Percentiles rank a stretch among this genome's conserved stretches.
Conservation (phyloP, 805 yeast genomes). For the Metschnikowia gruessii region DNA sequence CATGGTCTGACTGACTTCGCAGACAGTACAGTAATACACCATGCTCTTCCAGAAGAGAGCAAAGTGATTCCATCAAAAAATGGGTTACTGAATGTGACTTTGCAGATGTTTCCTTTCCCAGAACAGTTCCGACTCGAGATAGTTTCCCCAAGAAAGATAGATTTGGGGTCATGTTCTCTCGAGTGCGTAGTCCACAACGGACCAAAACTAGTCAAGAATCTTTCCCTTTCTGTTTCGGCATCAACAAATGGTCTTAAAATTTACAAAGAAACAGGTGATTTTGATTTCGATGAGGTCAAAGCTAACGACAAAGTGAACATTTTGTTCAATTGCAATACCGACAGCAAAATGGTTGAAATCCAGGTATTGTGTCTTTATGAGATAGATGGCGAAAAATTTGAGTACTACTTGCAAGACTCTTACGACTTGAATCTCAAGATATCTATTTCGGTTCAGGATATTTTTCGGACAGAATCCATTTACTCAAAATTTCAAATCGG, state of each 20-base stretch:
- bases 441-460: constrained; percentile 79
- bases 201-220: constrained; percentile 24
- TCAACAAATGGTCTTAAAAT: constrained; percentile 22
- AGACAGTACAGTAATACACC: constrained; percentile 14
- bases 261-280: background rate
- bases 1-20: background rate
- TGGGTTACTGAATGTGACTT: background rate
- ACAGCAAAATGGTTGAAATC: constrained; percentile 25
- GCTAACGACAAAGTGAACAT: constrained; percentile 10
- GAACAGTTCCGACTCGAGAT: constrained; percentile 28
- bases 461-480: constrained; percentile 54
- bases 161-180: constrained; percentile 29
- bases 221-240: constrained; percentile 3
- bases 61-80: background rate
- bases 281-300: background rate
- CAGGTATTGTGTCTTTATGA: constrained; percentile 23
- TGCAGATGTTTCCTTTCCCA: constrained; percentile 7
- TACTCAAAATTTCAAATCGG: constrained; percentile 71
- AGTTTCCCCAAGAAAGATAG: constrained; percentile 23
- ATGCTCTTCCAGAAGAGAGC: background rate
- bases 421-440: constrained; percentile 56
- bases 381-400: constrained; percentile 19
- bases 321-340: constrained; percentile 33
- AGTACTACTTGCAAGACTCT: constrained; percentile 27
- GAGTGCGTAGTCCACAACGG: constrained; percentile 30